Percentiles rank a stretch among this genome's conserved stretches.
These are phyloP conservation scores for Penicillium olsonii DNA, from an alignment of 2,329 filamentous ascomycete species.

Conservation along the genomic window DNA sequence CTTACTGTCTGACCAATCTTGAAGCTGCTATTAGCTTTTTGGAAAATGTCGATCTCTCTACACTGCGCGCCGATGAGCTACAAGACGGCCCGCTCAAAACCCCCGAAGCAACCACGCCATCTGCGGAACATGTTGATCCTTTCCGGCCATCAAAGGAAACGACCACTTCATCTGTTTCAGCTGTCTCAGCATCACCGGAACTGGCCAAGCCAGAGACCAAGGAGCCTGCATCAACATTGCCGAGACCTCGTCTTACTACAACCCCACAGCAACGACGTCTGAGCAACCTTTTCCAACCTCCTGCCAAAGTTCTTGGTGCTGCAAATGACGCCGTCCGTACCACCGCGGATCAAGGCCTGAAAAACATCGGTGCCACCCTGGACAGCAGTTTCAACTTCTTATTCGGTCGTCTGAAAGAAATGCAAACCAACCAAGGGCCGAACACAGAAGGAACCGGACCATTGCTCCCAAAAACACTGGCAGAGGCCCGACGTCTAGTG, in stretches of 20 bases:
- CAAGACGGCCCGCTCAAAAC: constrained; percentile 67
- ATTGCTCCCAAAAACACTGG: constrained; percentile 79
- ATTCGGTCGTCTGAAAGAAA: constrained; percentile 80
- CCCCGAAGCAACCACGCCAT: constrained; percentile 30
- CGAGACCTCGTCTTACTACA: constrained; percentile 30
- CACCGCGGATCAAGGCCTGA: constrained; percentile 87
- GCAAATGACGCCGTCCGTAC: constrained; percentile 83
- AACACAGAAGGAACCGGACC: constrained; percentile 44
- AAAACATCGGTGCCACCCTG: constrained; percentile 86
- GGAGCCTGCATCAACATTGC: constrained; percentile 34
- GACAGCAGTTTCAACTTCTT: constrained; percentile 94
- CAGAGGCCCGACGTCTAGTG: constrained; percentile 88
- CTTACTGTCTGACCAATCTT: constrained; percentile 93
- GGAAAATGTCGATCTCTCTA: constrained; percentile 91
- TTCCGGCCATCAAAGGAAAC: constrained; percentile 26
- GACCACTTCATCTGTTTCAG: constrained; percentile 30
- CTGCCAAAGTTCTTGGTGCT: constrained; percentile 76
- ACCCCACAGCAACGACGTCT: constrained; percentile 70
- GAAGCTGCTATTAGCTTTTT: constrained; percentile 94
- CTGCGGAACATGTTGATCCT: constrained; percentile 29
- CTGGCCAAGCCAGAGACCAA: constrained; percentile 30
- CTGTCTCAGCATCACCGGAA: constrained; percentile 33
- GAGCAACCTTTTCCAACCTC: constrained; percentile 83
- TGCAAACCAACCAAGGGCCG: constrained; percentile 51
- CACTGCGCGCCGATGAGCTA: constrained; percentile 76